Conservation (phyloP, 176 grass and related monocot genomes). For the Elymus sibiricus region DNA sequence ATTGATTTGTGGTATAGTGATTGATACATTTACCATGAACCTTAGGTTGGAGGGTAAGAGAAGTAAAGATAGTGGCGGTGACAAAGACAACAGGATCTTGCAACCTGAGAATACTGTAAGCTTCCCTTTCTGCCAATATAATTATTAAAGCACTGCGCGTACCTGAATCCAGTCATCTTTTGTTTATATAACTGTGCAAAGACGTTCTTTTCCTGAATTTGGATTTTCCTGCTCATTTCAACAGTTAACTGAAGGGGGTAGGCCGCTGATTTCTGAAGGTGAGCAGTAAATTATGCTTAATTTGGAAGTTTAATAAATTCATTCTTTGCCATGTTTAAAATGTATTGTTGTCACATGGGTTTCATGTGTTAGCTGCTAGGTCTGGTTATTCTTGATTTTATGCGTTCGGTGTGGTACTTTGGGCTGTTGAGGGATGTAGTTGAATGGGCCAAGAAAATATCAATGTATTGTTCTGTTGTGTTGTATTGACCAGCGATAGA, state of each 20-base stretch:
- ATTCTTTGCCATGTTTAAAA: background rate
- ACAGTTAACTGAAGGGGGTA: conserved; percentile 29
- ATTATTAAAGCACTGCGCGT: background rate
- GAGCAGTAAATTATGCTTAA: conserved; percentile 20
- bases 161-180: background rate
- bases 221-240: background rate
- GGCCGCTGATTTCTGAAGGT: conserved; percentile 46
- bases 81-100: conserved; percentile 24
- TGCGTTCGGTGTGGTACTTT: background rate
- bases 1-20: background rate
- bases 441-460: background rate
- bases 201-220: background rate
- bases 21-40: conserved; percentile 2
- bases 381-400: background rate
- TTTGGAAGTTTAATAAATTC: background rate
- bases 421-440: background rate
- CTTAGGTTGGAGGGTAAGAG: conserved; percentile 45
- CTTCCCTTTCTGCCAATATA: background rate
- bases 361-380: background rate
- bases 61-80: conserved; percentile 31
- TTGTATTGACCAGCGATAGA: background rate
- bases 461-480: background rate
- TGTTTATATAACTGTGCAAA: background rate
- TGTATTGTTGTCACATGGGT: conserved; percentile 6
- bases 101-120: conserved; percentile 36